These are phyloP conservation scores for Xylaria sp. DNA, from an alignment of 2,329 filamentous ascomycete genomes.

Conservation along the genomic window DNA sequence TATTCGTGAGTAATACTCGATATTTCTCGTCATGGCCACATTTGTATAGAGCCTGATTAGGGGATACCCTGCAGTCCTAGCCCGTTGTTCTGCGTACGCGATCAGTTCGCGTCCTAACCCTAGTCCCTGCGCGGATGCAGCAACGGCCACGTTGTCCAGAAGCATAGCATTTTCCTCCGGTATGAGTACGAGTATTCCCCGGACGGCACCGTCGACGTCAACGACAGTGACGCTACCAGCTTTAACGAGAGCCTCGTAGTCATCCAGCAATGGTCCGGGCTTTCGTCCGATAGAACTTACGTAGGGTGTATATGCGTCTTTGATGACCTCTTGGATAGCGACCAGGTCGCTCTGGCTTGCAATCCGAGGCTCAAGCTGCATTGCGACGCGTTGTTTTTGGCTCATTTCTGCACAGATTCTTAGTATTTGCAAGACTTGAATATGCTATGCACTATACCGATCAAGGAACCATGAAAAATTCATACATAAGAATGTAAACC, in stretches of 20 bases:
- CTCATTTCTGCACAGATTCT: neutral
- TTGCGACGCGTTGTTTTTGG: neutral
- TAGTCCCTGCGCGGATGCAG: conserved; percentile 24
- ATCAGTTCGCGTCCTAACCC: conserved; percentile 24
- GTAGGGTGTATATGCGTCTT: conserved; percentile 26
- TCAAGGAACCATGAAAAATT: neutral
- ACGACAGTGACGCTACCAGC: conserved; percentile 19
- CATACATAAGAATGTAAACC: no score
- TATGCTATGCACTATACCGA: neutral
- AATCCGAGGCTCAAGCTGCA: conserved; percentile 15
- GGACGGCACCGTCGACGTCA: conserved; percentile 7
- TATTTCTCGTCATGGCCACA: conserved; percentile 26
- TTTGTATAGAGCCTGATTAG: conserved; percentile 27
- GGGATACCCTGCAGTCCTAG: conserved; percentile 5
- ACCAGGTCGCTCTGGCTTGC: conserved; percentile 10
- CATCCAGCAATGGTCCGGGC: conserved; percentile 28
- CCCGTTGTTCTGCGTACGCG: conserved; percentile 18
- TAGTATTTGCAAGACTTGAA: neutral
- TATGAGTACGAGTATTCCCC: conserved; percentile 23
- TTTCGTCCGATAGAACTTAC: conserved; percentile 23
- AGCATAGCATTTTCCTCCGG: conserved; percentile 23
- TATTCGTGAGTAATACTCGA: conserved; percentile 25
- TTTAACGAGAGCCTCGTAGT: conserved; percentile 25
- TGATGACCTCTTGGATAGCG: conserved; percentile 15
- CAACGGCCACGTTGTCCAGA: conserved; percentile 30